Conservation (phyloP, 2,329 filamentous ascomycete genomes). For the Fusarium beomiforme region DNA sequence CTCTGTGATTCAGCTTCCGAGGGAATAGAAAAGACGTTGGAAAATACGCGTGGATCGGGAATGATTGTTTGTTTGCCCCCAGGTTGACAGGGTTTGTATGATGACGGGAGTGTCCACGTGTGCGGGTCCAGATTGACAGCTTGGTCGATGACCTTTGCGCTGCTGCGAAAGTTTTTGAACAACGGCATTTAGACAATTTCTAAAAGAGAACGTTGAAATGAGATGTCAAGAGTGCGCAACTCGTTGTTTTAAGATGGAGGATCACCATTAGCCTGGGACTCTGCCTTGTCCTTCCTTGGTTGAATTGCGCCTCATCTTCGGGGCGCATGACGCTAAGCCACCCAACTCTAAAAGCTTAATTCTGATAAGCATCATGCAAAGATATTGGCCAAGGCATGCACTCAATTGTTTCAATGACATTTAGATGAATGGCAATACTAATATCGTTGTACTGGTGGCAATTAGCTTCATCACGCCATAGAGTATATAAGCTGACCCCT, state of each 20-base stretch:
- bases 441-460: not conserved
- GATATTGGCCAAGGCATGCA: not conserved
- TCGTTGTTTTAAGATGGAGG: not conserved
- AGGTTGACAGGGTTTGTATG: conserved; percentile 6
- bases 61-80: conserved; percentile 12
- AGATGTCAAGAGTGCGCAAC: no score
- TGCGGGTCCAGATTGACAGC: conserved; percentile 11
- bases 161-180: conserved; percentile 5
- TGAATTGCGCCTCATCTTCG: not conserved
- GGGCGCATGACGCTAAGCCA: conserved; percentile 15
- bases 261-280: not conserved
- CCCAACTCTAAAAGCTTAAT: not conserved
- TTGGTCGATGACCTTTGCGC: conserved; percentile 2
- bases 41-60: conserved; percentile 7
- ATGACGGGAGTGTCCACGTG: conserved; percentile 16
- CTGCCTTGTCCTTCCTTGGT: not conserved
- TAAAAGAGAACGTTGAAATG: no score
- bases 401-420: not conserved
- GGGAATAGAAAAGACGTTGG: conserved; percentile 11
- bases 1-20: not conserved
- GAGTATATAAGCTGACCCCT: not conserved
- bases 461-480: not conserved
- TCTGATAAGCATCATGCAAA: not conserved
- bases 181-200: conserved; percentile 1
- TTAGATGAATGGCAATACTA: not conserved